These are phyloP conservation scores for Phytomonas sp. DNA, from an alignment of 208 protist species.

Conservation along the genomic window DNA sequence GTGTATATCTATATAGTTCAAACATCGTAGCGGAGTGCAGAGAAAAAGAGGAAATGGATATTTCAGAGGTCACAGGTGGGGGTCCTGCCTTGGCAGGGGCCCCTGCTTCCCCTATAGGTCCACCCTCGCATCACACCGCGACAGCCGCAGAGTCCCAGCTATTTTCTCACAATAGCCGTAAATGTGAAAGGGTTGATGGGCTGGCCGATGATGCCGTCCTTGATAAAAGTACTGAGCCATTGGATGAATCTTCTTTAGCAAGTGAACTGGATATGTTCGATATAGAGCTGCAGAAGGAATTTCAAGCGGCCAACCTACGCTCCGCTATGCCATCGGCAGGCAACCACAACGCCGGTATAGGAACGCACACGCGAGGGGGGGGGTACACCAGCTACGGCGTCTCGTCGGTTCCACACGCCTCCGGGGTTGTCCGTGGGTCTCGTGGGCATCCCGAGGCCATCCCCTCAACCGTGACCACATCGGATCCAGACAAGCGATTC, in stretches of 20 bases:
- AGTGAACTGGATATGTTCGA: constrained; percentile 59
- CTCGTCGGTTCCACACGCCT: neutral
- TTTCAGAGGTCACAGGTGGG: neutral
- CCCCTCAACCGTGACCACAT: constrained; percentile 10
- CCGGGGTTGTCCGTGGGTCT: neutral
- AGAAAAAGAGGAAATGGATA: neutral
- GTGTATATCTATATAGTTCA: neutral
- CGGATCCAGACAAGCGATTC: constrained; percentile 23
- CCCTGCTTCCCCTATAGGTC: neutral
- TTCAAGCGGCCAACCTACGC: constrained; percentile 7
- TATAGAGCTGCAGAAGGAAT: constrained; percentile 51
- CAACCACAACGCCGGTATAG: constrained; percentile 12
- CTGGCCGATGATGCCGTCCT: neutral
- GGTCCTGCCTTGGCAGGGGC: neutral
- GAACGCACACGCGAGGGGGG: neutral
- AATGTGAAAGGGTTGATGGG: neutral
- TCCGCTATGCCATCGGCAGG: constrained; percentile 10
- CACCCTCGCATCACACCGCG: neutral
- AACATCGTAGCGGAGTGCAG: neutral
- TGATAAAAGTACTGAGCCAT: neutral
- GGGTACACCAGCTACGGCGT: neutral
- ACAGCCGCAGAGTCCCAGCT: neutral
- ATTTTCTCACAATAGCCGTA: neutral
- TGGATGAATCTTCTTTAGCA: neutral
- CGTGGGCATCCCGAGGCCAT: constrained; percentile 4